Evolutionary conservation across 306 rosid genomes (phyloP).

Genomic region (Fragaria iinumae): DNA sequence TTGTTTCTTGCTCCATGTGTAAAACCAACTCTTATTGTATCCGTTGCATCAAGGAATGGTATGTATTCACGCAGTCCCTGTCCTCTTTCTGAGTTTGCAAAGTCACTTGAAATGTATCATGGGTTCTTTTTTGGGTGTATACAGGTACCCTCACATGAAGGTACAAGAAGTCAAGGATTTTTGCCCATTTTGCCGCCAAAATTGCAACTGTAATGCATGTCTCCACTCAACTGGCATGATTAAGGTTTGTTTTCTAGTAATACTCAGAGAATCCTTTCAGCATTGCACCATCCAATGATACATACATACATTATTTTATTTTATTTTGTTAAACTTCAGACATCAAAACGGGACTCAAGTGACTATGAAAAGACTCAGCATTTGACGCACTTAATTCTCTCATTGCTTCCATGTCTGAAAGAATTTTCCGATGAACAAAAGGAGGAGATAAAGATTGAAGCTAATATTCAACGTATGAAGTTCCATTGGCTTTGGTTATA

Average conservation of each 20-base stretch:
- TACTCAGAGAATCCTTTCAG: neutral
- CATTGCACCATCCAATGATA: constrained; percentile 10
- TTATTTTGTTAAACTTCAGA: constrained; percentile 40
- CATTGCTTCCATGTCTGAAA: constrained; percentile 53
- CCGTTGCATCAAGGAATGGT: constrained; percentile 69
- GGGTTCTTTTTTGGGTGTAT: constrained; percentile 19
- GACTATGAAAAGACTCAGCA: constrained; percentile 44
- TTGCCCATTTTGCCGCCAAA: constrained; percentile 70
- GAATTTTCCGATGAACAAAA: constrained; percentile 61
- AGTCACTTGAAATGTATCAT: constrained; percentile 15
- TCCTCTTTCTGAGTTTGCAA: neutral
- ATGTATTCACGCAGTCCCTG: constrained; percentile 18
- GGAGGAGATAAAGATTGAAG: constrained; percentile 64
- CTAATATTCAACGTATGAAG: constrained; percentile 54
- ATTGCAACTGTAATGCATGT: constrained; percentile 82
- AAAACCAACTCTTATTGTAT: constrained; percentile 53
- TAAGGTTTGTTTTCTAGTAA: constrained; percentile 45
- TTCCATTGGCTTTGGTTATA: constrained; percentile 29
- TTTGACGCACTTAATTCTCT: constrained; percentile 41
- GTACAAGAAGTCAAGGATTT: constrained; percentile 43
- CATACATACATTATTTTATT: constrained; percentile 7
- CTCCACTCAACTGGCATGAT: constrained; percentile 55
- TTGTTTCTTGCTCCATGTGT: constrained; percentile 60
- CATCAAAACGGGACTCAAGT: constrained; percentile 45
- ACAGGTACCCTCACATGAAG: constrained; percentile 65